phyloP scores from a whole-genome alignment of 2,329 filamentous ascomycete genomes.

The Ceratocystis diversiconidia region DNA sequence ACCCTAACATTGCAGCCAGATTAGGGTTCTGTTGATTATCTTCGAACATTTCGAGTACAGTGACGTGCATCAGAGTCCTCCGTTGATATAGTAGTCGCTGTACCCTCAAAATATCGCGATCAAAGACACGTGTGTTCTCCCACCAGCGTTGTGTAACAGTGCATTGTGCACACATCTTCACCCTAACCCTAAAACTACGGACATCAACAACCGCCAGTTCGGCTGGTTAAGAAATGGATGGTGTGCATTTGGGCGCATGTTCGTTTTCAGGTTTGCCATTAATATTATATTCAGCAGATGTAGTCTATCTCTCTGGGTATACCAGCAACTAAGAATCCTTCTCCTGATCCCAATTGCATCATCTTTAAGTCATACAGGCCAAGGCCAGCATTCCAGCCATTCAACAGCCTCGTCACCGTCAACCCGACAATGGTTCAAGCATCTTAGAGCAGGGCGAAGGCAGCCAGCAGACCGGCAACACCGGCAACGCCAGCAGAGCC shows the following conservation, averaged over 20 bases:
- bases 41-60: too few relatives aligned
- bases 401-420: neutral
- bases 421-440: neutral
- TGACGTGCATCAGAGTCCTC: too few relatives aligned
- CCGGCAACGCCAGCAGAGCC: slow-evolving; percentile 6
- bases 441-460: slow-evolving; percentile 17
- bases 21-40: too few relatives aligned
- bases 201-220: too few relatives aligned
- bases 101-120: too few relatives aligned
- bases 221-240: neutral
- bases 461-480: slow-evolving; percentile 15
- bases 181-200: too few relatives aligned
- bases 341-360: neutral
- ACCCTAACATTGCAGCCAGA: too few relatives aligned
- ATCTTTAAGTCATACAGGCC: neutral
- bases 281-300: slow-evolving; percentile 6
- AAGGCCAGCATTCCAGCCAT: neutral
- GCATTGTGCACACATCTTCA: too few relatives aligned
- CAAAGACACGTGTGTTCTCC: too few relatives aligned
- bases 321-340: neutral
- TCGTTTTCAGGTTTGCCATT: neutral
- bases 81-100: too few relatives aligned
- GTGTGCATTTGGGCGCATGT: too few relatives aligned
- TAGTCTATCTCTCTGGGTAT: slow-evolving; percentile 5
- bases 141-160: too few relatives aligned